Base-by-base conservation (phyloP, 495 filamentous ascomycete genomes). In the Friedmanniomyces simplex region DNA sequence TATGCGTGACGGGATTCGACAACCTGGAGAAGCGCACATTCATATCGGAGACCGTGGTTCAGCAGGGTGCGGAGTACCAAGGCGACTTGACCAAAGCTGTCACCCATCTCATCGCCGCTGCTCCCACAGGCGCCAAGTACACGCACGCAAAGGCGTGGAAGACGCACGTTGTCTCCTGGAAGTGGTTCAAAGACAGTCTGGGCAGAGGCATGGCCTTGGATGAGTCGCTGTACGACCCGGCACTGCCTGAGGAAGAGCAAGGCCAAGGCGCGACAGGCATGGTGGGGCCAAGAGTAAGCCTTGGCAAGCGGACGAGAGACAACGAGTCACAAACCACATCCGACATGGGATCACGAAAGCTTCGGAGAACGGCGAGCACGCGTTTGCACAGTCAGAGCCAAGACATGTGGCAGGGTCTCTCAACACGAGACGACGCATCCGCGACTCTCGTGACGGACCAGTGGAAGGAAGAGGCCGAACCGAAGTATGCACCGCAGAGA, bases 131-230 rank as follows among this genome's bases (percentile, higher is more conserved):
- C 12, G 82, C 85, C 39, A 98, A 98, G 68, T 98, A 94, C 64
- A 80, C 83, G 45, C 88, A 88, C 59, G 91, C 94, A 12, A 81
- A 76, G 55, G 75, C 76, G 62, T 96, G 91, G 87, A 76, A 77
- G 47, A 79, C 95, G 60, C 83, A 79, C 22, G 81, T 88, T 30
- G 87, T 97, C 25, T 79, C 83, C 2, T 65, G 82, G 34, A 86
- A 95, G 68, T 98, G 93, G 93, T 77, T 97, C 46, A 71, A 80
- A 25, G 83, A 97, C 58, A 91, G 90, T 65, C 61, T 93, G 53
- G 83, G 88, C 63, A 82, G 93, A 54, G 94, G 93, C n/a, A 91
- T 98, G 89, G 84, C 87, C 2, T 75, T 98, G 22, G 86, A 96
- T 32, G 94, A 96, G 65, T 75, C 75, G 12, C 79, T 80, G 56